These are phyloP conservation scores for Arthrinium puccinioides DNA, from an alignment of 2,329 filamentous ascomycete species.

Conservation along the genomic window DNA sequence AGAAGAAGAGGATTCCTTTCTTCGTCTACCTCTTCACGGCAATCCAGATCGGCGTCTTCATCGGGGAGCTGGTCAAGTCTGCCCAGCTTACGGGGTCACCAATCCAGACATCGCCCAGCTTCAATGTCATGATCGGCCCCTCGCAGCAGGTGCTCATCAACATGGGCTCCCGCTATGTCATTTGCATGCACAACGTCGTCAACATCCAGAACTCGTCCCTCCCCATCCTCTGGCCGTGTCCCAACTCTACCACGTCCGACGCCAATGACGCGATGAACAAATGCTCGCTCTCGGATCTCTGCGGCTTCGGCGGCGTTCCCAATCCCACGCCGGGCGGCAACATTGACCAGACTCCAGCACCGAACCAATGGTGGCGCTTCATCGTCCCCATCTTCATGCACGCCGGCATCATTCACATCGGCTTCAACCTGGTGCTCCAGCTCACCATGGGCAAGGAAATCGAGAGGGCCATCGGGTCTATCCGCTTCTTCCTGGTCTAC, in stretches of 20 bases:
- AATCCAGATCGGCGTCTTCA: conserved; percentile 77
- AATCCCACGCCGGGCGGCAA: conserved; percentile 37
- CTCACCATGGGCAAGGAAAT: conserved; percentile 86
- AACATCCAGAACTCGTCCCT: conserved; percentile 49
- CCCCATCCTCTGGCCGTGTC: conserved; percentile 65
- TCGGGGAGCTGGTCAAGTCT: conserved; percentile 82
- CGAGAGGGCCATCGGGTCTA: conserved; percentile 79
- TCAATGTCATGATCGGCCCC: conserved; percentile 97
- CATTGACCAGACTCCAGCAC: conserved; percentile 48
- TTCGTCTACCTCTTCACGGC: conserved; percentile 74
- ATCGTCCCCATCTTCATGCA: conserved; percentile 95
- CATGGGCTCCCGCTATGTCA: conserved; percentile 88
- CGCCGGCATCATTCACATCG: conserved; percentile 88
- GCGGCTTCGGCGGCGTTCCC: conserved; percentile 72
- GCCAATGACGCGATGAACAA: conserved; percentile 35
- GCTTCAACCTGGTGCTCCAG: conserved; percentile 90
- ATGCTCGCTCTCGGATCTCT: conserved; percentile 76
- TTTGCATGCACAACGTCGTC: conserved; percentile 85
- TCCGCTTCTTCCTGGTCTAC: conserved; percentile 87
- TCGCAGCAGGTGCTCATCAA: conserved; percentile 88
- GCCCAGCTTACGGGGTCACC: conserved; percentile 70
- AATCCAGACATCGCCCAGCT: conserved; percentile 72
- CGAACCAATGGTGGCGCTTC: conserved; percentile 96
- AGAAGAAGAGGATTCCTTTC: conserved; percentile 60
- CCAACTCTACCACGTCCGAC: conserved; percentile 62